These are phyloP conservation scores for Pseudogymnoascus destructans DNA, from an alignment of 2,329 filamentous ascomycete species.

Conservation along the genomic window DNA sequence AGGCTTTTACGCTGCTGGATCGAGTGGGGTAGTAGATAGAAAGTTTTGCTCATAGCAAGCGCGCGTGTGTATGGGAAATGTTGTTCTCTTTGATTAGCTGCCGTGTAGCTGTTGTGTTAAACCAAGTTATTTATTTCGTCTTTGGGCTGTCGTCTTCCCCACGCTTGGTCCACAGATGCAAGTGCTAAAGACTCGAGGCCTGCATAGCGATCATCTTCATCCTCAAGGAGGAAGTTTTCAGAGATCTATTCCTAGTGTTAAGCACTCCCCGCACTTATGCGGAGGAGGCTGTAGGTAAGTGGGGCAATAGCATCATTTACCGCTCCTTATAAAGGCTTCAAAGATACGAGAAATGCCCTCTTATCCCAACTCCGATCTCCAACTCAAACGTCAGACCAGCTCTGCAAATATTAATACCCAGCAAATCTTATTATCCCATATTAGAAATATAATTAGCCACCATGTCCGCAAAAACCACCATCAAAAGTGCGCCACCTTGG, in stretches of 20 bases:
- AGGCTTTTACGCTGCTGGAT: not conserved
- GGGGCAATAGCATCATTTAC: not conserved
- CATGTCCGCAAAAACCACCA: slow-evolving; percentile 29
- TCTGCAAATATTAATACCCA: not conserved
- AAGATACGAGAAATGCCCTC: not conserved
- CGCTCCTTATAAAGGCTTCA: not conserved
- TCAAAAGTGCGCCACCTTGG: slow-evolving; percentile 36
- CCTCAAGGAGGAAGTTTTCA: not conserved
- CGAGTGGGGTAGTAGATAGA: not conserved
- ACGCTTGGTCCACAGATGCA: not conserved
- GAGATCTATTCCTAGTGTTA: not conserved
- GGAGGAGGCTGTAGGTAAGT: not conserved
- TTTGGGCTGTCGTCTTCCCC: not conserved
- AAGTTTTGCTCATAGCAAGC: not conserved
- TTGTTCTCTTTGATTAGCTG: not conserved
- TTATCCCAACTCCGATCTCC: not conserved
- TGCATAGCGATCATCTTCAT: not conserved
- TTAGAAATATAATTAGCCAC: not conserved
- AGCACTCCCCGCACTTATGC: not conserved
- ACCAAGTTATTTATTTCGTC: not conserved
- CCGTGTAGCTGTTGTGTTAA: slow-evolving; percentile 2
- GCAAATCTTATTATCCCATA: not conserved
- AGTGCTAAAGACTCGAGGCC: not conserved
- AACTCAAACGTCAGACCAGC: not conserved
- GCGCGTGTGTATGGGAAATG: not conserved